phyloP scores from a whole-genome alignment of 352 stramenopile genomes.

The Pythium angustatum region DNA sequence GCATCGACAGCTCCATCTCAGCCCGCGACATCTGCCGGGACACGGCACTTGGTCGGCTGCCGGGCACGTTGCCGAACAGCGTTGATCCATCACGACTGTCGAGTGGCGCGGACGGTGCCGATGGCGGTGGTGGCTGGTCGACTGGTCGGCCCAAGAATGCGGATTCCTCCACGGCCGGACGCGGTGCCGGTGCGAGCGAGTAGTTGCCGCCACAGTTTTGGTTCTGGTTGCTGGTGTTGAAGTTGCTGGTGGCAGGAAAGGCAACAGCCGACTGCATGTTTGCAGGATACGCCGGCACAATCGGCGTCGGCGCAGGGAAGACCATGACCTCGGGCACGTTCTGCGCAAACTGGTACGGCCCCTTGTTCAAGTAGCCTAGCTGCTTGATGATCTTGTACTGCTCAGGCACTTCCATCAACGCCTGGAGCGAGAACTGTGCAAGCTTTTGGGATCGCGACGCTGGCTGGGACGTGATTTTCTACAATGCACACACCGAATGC shows the following conservation, averaged over 20 bases:
- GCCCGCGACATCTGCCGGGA: constrained; percentile 40
- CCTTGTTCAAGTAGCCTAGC: constrained; percentile 55
- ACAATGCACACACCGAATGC: no score
- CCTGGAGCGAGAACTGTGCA: constrained; percentile 78
- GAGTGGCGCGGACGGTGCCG: constrained; percentile 13
- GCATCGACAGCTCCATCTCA: constrained; percentile 53
- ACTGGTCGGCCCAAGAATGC: constrained; percentile 9
- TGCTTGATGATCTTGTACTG: constrained; percentile 83
- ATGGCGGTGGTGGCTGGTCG: neutral
- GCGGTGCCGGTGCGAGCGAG: constrained; percentile 22
- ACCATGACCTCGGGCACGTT: constrained; percentile 70
- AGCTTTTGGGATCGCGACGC: constrained; percentile 43
- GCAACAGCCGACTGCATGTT: neutral
- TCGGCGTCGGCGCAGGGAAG: constrained; percentile 35
- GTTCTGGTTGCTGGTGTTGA: neutral
- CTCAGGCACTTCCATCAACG: constrained; percentile 85
- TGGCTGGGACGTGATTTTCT: constrained; percentile 54
- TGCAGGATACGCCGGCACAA: constrained; percentile 8
- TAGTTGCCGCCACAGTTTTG: constrained; percentile 29
- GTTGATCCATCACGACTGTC: constrained; percentile 4
- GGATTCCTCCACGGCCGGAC: neutral
- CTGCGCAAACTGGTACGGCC: constrained; percentile 45
- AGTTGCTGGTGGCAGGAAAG: neutral
- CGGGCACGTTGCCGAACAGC: neutral
- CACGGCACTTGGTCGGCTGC: constrained; percentile 8